A percentile compares a stretch with the other conserved stretches of the same genome.
phyloP scores from a whole-genome alignment of 176 grass and related monocot species.

The Olyra latifolia region DNA sequence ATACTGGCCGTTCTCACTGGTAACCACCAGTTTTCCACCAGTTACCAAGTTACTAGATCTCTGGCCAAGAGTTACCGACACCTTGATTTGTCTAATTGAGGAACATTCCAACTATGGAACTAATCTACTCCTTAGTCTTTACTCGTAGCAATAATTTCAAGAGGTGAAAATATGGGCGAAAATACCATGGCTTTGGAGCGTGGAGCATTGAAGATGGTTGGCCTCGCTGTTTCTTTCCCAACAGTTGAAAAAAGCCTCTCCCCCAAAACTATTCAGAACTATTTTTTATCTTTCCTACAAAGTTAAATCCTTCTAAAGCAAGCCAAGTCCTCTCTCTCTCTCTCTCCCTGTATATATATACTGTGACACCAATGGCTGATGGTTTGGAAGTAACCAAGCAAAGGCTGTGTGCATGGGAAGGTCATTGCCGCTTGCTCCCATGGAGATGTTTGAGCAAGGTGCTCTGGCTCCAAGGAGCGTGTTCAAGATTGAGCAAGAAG shows the following conservation, averaged over 20 bases:
- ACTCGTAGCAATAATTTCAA: conserved; percentile 18
- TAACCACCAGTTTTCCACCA: no score
- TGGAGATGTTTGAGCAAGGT: conserved; percentile 26
- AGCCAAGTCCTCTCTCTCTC: not conserved
- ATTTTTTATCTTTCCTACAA: conserved; percentile 27
- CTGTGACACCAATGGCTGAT: not conserved
- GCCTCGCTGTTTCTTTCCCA: conserved; percentile 38
- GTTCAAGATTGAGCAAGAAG: conserved; percentile 24
- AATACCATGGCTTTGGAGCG: not conserved
- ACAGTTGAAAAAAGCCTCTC: conserved; percentile 46
- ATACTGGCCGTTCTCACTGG: no score
- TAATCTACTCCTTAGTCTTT: not conserved
- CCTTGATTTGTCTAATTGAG: not conserved
- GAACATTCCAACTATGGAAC: conserved; percentile 6
- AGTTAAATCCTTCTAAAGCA: not conserved
- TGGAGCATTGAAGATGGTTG: not conserved
- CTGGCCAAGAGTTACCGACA: not conserved
- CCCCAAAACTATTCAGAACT: conserved; percentile 29
- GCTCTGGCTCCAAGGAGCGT: not conserved
- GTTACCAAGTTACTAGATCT: no score
- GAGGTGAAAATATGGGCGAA: not conserved
- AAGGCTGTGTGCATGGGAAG: conserved; percentile 9
- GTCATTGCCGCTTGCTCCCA: not conserved
- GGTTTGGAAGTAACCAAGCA: not conserved
- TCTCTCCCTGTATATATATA: not conserved